Evolutionary conservation across 495 filamentous ascomycete genomes (phyloP), one percentile per base, ranked within the genome.

Genomic region (Bombardia bombarda): DNA sequence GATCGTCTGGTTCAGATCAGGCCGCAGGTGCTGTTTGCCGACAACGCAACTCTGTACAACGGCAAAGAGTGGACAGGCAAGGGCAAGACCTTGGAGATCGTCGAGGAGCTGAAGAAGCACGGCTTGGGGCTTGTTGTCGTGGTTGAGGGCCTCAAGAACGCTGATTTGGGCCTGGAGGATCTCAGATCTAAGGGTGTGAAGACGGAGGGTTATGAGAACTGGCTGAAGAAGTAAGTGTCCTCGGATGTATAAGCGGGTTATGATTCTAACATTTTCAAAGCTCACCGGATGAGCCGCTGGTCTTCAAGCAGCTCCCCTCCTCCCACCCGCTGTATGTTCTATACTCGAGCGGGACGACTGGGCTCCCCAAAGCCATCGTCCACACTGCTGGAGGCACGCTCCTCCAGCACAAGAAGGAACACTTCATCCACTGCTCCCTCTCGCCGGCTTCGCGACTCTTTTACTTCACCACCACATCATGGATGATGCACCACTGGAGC

Each of bases 401-500:
- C 8, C 73, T 95, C 23, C 90, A 95, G 58, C 89, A 95, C 60
- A 95, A 95, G 64, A 96, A 96, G 56, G 90, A 95, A 58, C 87
- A 90, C 58, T 70, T 79, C 42, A 69, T 96, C 16, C 89, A 96
- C 61, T 83, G 83, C 55, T 82, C 84, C 20, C 79, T 96, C 50
- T 68, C 52, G 21, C 50, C 65, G 3, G 44, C 50, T 19, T 67
- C 66, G 12, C 56, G 64, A 8, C 55, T 74, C 86, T 47, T 90
- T 78, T 64, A 64, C 66, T 94, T 92, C 64, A 95, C 87, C 57
- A 94, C 89, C 2, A 95, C 89, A 2, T 82, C 78, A 22, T 93
- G 89, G 87, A 92, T 94, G 88, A 95, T 95, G 89, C 92, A 87
- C 84, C 89, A 95, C 60, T 95, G 89, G 89, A 78, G 88, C 32